These are phyloP conservation scores for Cystobasidium slooffiae DNA, from an alignment of 1,284 basidiomycete genomes.

Conservation along the genomic window DNA sequence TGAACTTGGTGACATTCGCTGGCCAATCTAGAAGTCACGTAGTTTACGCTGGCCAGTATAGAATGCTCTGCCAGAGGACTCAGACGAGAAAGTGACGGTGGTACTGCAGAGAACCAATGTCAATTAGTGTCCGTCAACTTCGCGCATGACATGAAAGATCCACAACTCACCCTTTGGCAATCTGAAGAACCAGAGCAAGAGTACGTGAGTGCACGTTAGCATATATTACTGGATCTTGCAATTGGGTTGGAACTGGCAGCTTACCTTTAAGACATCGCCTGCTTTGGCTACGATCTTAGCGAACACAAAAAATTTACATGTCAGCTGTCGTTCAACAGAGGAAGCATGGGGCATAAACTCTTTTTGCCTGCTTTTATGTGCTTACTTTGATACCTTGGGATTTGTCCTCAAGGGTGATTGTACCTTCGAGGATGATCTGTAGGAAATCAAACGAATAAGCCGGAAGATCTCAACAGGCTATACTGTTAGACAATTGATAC, in stretches of 20 bases:
- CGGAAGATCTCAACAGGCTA: background rate
- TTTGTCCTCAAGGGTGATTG: constrained; percentile 44
- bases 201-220: background rate
- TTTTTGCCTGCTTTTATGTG: background rate
- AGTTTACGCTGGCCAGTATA: constrained; percentile 44
- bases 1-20: background rate
- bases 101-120: constrained; percentile 28
- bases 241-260: background rate
- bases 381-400: constrained; percentile 27
- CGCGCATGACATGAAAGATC: too few species aligned
- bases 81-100: constrained; percentile 46
- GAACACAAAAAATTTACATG: too few species aligned
- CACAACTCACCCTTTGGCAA: constrained; percentile 25
- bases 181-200: background rate
- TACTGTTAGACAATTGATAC: too few species aligned
- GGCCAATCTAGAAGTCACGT: constrained; percentile 33
- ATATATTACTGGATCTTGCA: background rate
- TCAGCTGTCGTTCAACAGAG: background rate
- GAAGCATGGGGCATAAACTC: background rate
- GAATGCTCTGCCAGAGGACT: constrained; percentile 39
- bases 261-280: constrained; percentile 46
- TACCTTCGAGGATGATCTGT: constrained; percentile 48
- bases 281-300: constrained; percentile 36
- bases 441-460: background rate
- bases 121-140: too few species aligned